Conservation (phyloP, 306 rosid genomes). For the Acmispon strigosus region DNA sequence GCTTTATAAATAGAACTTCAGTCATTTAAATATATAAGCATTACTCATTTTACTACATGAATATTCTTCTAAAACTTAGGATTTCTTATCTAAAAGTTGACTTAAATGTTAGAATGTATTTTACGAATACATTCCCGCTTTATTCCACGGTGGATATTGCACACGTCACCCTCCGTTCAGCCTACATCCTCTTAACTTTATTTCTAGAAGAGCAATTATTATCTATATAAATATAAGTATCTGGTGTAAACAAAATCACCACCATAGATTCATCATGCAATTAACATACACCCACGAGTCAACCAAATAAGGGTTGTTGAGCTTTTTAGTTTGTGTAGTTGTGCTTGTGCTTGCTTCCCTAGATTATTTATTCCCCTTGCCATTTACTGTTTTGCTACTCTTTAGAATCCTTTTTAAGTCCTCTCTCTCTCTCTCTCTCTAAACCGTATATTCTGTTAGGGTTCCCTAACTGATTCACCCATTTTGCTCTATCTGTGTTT, state of each 20-base stretch:
- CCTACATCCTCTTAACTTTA: too few relatives aligned
- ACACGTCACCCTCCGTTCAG: too few relatives aligned
- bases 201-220: too few relatives aligned
- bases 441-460: conserved; percentile 47
- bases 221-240: not conserved
- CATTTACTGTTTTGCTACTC: not conserved
- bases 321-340: not conserved
- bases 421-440: not conserved
- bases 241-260: not conserved
- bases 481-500: not conserved
- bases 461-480: conserved; percentile 13
- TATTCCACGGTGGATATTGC: too few relatives aligned
- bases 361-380: too few relatives aligned
- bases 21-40: too few relatives aligned
- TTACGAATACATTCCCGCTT: too few relatives aligned
- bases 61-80: too few relatives aligned
- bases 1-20: too few relatives aligned
- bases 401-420: not conserved
- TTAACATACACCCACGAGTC: conserved; percentile 18
- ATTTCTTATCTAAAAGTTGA: too few relatives aligned
- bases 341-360: not conserved
- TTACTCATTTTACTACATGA: too few relatives aligned
- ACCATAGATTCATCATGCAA: not conserved
- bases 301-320: conserved; percentile 14
- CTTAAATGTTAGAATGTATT: too few relatives aligned